Evolutionary conservation across 1,139 yeast species (phyloP).

Genomic region (Kazachstania sp.): DNA sequence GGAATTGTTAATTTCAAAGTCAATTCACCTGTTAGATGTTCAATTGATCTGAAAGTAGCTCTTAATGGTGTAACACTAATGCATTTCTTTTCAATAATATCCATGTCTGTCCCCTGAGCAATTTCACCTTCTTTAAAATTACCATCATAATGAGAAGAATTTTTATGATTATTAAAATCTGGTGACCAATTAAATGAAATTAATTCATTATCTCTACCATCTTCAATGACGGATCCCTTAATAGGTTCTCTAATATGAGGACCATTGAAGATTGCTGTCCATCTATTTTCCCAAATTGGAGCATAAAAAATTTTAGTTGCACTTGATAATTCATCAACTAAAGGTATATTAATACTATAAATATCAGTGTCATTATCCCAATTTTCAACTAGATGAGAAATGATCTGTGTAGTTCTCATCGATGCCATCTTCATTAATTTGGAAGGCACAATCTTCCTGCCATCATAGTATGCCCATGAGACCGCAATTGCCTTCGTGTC

Average conservation of each 20-base stretch:
- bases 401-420: constrained; percentile 52
- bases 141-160: constrained; percentile 45
- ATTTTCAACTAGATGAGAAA: constrained; percentile 47
- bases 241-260: constrained; percentile 26
- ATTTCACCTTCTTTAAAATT: constrained; percentile 13
- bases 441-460: constrained; percentile 42
- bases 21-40: constrained; percentile 51
- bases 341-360: constrained; percentile 79
- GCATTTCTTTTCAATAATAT: constrained; percentile 40
- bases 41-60: constrained; percentile 57
- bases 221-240: constrained; percentile 36
- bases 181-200: constrained; percentile 74
- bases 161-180: constrained; percentile 61
- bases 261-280: constrained; percentile 57
- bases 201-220: constrained; percentile 33
- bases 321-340: constrained; percentile 43
- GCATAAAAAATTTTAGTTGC: constrained; percentile 60
- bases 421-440: constrained; percentile 60
- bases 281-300: constrained; percentile 67
- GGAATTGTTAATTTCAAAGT: constrained; percentile 18
- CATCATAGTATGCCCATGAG: constrained; percentile 63
- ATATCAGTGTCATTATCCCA: constrained; percentile 59
- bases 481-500: constrained; percentile 61
- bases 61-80: constrained; percentile 74
- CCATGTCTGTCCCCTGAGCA: constrained; percentile 31